Conservation (phyloP, 495 filamentous ascomycete genomes). For the Cercophora sp. region DNA sequence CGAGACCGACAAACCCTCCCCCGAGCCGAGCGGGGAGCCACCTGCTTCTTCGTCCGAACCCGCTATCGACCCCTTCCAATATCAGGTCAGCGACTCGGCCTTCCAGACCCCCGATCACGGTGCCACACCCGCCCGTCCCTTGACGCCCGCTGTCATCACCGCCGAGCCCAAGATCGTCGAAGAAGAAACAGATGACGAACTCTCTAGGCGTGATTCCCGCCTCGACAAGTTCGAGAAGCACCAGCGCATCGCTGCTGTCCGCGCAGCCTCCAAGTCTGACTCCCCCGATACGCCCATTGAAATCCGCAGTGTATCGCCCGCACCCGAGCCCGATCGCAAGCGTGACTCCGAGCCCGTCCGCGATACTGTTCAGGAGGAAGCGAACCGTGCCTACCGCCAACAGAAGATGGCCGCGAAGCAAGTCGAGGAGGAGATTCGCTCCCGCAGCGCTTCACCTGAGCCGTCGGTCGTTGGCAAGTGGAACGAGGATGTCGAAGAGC, state of each 20-base stretch:
- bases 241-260: slow-evolving; percentile 31
- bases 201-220: slow-evolving; percentile 32
- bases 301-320: not conserved
- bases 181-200: slow-evolving; percentile 16
- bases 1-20: too few species aligned
- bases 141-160: slow-evolving; percentile 37
- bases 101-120: slow-evolving; percentile 36
- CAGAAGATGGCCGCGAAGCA: slow-evolving; percentile 42
- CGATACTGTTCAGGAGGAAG: slow-evolving; percentile 47
- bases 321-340: slow-evolving; percentile 8
- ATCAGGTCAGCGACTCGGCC: slow-evolving; percentile 46
- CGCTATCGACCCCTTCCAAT: slow-evolving; percentile 47
- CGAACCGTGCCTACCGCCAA: slow-evolving; percentile 49
- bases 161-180: slow-evolving; percentile 16
- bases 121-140: slow-evolving; percentile 30
- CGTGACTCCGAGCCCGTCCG: slow-evolving; percentile 28
- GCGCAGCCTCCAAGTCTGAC: slow-evolving; percentile 31
- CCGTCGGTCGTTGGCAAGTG: slow-evolving; percentile 49
- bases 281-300: slow-evolving; percentile 10
- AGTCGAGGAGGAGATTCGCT: slow-evolving; percentile 45
- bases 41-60: slow-evolving; percentile 13
- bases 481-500: slow-evolving; percentile 32
- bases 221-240: slow-evolving; percentile 40
- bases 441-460: slow-evolving; percentile 38
- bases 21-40: too few species aligned